A percentile compares a stretch with the other conserved stretches of the same genome.
Evolutionary conservation across 2,329 filamentous ascomycete species (phyloP).

Genomic region (Microsporum ferrugineum): DNA sequence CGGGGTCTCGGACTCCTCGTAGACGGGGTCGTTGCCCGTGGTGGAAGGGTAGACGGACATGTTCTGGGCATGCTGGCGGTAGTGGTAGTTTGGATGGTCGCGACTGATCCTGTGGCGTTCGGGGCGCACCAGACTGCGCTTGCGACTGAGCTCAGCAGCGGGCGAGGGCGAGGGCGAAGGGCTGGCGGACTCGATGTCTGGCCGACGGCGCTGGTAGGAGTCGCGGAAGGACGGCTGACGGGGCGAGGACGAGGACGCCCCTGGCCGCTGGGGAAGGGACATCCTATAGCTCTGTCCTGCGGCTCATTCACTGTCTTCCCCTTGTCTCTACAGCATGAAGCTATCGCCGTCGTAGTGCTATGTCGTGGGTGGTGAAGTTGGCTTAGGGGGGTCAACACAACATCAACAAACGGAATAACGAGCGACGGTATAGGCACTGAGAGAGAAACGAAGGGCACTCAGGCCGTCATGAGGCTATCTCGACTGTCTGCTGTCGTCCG

Average conservation of each 20-base stretch:
- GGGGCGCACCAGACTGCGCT: slow-evolving; percentile 78
- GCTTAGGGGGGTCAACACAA: background rate
- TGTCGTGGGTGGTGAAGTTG: no score
- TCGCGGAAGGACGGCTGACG: slow-evolving; percentile 52
- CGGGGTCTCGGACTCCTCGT: slow-evolving; percentile 52
- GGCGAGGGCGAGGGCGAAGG: slow-evolving; percentile 24
- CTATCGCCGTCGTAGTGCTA: background rate
- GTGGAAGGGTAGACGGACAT: slow-evolving; percentile 85
- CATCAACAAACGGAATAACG: background rate
- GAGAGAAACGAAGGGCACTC: no score
- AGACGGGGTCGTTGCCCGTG: slow-evolving; percentile 79
- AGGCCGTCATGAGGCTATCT: background rate
- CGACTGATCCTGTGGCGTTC: slow-evolving; percentile 76
- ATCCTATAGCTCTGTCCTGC: slow-evolving; percentile 19
- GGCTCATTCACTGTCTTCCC: background rate
- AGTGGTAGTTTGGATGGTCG: slow-evolving; percentile 90
- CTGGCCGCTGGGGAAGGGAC: slow-evolving; percentile 51
- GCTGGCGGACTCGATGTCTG: slow-evolving; percentile 57
- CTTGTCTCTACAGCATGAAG: background rate
- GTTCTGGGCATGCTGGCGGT: slow-evolving; percentile 84
- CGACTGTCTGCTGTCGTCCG: no score
- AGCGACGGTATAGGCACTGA: background rate
- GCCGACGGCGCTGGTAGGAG: slow-evolving; percentile 55
- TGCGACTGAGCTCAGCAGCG: slow-evolving; percentile 49
- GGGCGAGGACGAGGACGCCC: slow-evolving; percentile 46